Base-by-base conservation (phyloP, 1,284 basidiomycete genomes). In the Inonotus obliquus region DNA sequence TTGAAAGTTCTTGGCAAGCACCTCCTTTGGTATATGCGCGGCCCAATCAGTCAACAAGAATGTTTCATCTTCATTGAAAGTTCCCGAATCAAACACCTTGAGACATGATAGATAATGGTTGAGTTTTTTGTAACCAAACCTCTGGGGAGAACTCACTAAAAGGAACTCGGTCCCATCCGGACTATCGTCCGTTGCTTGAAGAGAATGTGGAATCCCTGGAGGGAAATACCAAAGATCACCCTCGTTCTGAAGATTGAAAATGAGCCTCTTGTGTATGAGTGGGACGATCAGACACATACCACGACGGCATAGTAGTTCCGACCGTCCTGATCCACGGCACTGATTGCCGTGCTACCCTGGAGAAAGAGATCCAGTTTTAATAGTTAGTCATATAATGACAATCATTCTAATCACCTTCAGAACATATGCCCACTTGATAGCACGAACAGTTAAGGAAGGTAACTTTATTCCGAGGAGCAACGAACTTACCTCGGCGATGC, bases 111-210 rank as follows among this genome's bases (percentile, higher is more conserved):
- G 32, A 13, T 13, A 14, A 44, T 1, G 19, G 4, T 23, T 2
- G 17, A 21, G 17, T 25, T 13, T 35, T 1, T 52, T 48, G 11
- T 44, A 17, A 6, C 25, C 27, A 9, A n/a, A 3, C 17, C 10
- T 4, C 6, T 59, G 17, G 7, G 27, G 17, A n/a, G 35, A 51
- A 71, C 70, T 55, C 57, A 88, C 86, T 66, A 91, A 74, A 45
- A 91, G 72, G 69, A 90, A 91, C 70, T 91, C 88, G 9, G 82
- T 75, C 2, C 87, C 88, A 0, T 81, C 81, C 51, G 77, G 71
- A 44, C 63, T 62, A 54, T 82, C 80, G 25, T 72, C 74, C 4
- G 82, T 84, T n/a, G 84, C 87, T 74, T 91, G 88, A 29, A 91
- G 75, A 35, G 79, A 81, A 69, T 86, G 83, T 9, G 83, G 81